Conservation (phyloP, 2,329 filamentous ascomycete species). For the Didymosphaeria variabile region DNA sequence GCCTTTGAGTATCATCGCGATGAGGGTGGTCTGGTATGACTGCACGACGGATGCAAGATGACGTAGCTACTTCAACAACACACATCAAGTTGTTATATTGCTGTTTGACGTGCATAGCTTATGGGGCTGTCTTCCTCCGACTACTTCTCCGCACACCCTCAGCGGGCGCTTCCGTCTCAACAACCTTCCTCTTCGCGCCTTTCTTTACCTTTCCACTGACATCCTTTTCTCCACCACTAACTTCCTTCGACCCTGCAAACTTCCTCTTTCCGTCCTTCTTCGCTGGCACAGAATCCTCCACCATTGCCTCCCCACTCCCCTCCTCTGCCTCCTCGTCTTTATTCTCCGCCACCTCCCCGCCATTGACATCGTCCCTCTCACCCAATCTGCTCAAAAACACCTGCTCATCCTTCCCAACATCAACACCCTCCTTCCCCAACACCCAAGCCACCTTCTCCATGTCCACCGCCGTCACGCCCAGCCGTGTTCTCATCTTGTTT, state of each 20-base stretch:
- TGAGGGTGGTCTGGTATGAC: not conserved
- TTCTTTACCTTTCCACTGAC: constrained; percentile 21
- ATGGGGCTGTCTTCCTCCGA: constrained; percentile 26
- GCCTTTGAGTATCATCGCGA: not conserved
- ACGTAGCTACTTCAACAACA: not conserved
- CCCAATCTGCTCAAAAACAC: not conserved
- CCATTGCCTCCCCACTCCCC: constrained; percentile 6
- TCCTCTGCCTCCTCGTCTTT: not conserved
- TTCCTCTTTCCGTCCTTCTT: constrained; percentile 10
- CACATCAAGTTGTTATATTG: no score
- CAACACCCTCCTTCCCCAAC: constrained; percentile 59
- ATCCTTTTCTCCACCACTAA: constrained; percentile 6
- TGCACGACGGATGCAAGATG: constrained; percentile 4
- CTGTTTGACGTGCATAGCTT: not conserved
- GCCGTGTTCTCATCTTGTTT: constrained; percentile 33
- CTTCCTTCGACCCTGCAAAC: constrained; percentile 1
- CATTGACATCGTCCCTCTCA: constrained; percentile 6
- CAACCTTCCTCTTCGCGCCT: constrained; percentile 36
- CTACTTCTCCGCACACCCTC: constrained; percentile 39
- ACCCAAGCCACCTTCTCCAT: constrained; percentile 78
- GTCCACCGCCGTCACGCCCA: constrained; percentile 62
- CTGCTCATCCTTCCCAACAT: constrained; percentile 27
- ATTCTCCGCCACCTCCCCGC: not conserved
- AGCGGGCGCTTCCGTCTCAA: constrained; percentile 18
- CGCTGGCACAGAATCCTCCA: not conserved